Percentiles rank a stretch among this genome's conserved stretches.
These are phyloP conservation scores for Alternaria sp. DNA, from an alignment of 2,329 filamentous ascomycete species.

Conservation along the genomic window DNA sequence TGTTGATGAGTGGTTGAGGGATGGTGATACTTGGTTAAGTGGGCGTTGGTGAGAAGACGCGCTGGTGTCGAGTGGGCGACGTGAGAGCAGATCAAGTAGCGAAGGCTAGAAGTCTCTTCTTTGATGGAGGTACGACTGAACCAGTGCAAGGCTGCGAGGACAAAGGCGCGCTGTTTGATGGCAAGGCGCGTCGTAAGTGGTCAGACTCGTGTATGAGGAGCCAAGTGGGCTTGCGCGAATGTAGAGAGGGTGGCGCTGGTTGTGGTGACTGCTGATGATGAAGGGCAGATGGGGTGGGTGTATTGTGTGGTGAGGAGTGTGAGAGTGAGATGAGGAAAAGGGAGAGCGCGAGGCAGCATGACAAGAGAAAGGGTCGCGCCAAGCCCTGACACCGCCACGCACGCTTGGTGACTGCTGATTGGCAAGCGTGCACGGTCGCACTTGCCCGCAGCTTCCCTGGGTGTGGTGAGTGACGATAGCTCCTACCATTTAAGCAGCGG, in stretches of 20 bases:
- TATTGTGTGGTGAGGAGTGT: constrained; percentile 16
- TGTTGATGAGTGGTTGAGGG: constrained; percentile 31
- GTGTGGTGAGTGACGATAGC: constrained; percentile 32
- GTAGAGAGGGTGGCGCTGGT: constrained; percentile 24
- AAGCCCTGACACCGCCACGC: constrained; percentile 19
- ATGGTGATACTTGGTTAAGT: constrained; percentile 25
- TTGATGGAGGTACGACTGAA: constrained; percentile 24
- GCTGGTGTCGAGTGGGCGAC: constrained; percentile 23
- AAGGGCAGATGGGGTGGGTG: constrained; percentile 18
- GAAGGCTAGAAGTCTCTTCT: constrained; percentile 15
- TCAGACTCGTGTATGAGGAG: constrained; percentile 20
- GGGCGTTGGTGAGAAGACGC: constrained; percentile 22
- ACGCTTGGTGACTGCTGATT: constrained; percentile 12
- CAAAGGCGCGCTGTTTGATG: constrained; percentile 31
- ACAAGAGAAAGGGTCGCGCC: constrained; percentile 25
- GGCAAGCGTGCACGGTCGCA: constrained; percentile 17
- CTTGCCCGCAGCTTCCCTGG: constrained; percentile 31
- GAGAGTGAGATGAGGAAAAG: constrained; percentile 23
- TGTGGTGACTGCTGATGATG: constrained; percentile 20
- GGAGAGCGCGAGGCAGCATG: constrained; percentile 25
- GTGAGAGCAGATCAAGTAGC: constrained; percentile 19
- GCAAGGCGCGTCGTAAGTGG: constrained; percentile 32
- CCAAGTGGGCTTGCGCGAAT: constrained; percentile 25
- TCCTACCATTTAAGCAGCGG: constrained; percentile 27
- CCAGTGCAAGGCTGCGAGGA: constrained; percentile 13